Percentiles rank a stretch among this genome's conserved stretches.
phyloP scores from a whole-genome alignment of 306 rosid species.

The Pyrus betulifolia region DNA sequence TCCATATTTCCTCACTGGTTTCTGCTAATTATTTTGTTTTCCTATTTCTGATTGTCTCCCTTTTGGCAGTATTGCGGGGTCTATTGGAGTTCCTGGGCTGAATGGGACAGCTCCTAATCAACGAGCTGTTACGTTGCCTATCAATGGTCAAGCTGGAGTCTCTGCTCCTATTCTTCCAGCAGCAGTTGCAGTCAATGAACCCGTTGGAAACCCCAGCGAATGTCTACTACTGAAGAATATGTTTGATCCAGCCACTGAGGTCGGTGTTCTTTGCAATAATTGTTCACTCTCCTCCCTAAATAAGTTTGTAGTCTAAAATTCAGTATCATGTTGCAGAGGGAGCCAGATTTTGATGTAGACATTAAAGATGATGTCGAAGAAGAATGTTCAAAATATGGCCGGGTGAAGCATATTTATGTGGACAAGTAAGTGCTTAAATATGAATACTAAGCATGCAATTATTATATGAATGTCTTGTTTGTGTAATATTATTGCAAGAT shows the following conservation, averaged over 20 bases:
- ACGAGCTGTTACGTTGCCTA: conserved; percentile 50
- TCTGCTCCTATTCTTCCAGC: conserved; percentile 42
- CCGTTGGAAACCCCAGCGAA: conserved; percentile 81
- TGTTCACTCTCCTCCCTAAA: not conserved
- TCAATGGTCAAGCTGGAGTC: conserved; percentile 49
- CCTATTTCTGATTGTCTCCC: not conserved
- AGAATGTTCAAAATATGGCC: conserved; percentile 90
- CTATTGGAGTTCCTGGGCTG: conserved; percentile 52
- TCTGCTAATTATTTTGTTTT: not conserved
- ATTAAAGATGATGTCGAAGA: conserved; percentile 94
- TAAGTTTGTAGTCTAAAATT: not conserved
- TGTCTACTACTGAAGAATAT: conserved; percentile 84
- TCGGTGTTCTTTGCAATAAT: conserved; percentile 17
- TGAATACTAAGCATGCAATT: not conserved
- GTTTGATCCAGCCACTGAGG: conserved; percentile 97
- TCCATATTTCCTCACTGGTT: not conserved
- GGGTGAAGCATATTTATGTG: conserved; percentile 84
- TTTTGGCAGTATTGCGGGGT: conserved; percentile 58
- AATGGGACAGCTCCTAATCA: conserved; percentile 68
- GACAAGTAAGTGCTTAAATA: conserved; percentile 66
- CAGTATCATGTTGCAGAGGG: conserved; percentile 46
- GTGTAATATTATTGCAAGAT: not conserved
- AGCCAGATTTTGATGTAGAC: conserved; percentile 82
- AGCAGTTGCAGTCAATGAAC: conserved; percentile 44
- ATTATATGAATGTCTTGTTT: not conserved